Conservation (phyloP, 805 yeast genomes). For the Pichia paraexigua region DNA sequence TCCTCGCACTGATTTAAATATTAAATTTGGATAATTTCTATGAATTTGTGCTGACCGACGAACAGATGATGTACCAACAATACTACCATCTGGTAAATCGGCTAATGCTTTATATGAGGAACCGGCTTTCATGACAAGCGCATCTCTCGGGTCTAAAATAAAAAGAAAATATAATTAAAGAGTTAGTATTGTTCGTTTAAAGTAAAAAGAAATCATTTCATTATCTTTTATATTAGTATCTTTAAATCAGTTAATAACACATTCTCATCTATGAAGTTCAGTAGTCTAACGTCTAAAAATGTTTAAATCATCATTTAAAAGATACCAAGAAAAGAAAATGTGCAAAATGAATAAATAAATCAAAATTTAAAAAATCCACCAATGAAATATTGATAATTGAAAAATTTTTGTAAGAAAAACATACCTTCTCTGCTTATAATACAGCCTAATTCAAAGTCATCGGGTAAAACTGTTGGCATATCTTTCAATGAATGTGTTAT, state of each 20-base stretch:
- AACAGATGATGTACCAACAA: slow-evolving; percentile 92
- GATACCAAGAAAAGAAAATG: no score
- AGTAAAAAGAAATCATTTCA: not conserved
- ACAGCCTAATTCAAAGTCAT: slow-evolving; percentile 83
- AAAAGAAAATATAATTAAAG: not conserved
- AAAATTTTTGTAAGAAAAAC: slow-evolving; percentile 11
- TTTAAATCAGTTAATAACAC: slow-evolving; percentile 15
- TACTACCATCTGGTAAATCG: slow-evolving; percentile 77
- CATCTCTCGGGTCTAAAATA: slow-evolving; percentile 76
- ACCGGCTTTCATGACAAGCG: slow-evolving; percentile 63
- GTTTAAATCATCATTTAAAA: slow-evolving; percentile 23
- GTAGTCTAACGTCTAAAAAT: slow-evolving; percentile 34
- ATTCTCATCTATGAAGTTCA: slow-evolving; percentile 27
- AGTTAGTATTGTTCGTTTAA: slow-evolving; percentile 6
- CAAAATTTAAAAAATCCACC: not conserved
- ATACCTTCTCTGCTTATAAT: slow-evolving; percentile 64
- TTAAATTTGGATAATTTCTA: slow-evolving; percentile 66
- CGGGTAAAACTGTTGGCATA: slow-evolving; percentile 82
- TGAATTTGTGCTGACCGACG: slow-evolving; percentile 88
- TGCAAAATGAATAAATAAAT: not conserved
- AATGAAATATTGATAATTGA: not conserved
- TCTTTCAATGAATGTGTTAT: slow-evolving; percentile 93
- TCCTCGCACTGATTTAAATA: slow-evolving; percentile 83
- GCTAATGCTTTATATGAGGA: slow-evolving; percentile 55
- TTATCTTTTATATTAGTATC: not conserved